These are phyloP conservation scores for Fusarium praegraminearum DNA, from an alignment of 2,329 filamentous ascomycete species.

Conservation along the genomic window DNA sequence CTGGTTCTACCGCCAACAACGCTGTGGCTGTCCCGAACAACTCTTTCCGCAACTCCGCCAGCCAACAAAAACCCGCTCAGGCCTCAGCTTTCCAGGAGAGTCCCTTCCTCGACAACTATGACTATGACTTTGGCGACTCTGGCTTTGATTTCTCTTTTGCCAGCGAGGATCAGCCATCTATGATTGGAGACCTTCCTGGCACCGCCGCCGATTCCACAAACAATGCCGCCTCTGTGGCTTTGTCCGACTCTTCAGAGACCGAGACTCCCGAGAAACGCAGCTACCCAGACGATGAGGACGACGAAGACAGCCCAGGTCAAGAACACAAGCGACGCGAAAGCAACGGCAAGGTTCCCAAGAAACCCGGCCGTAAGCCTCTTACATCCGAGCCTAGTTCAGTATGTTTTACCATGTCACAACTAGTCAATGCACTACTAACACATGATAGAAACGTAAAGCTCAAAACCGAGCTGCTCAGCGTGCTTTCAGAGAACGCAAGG, in stretches of 20 bases:
- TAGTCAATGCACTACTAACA: constrained; percentile 24
- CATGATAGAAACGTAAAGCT: constrained; percentile 86
- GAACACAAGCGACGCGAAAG: constrained; percentile 80
- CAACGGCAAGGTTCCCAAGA: constrained; percentile 89
- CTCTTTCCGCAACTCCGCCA: constrained; percentile 63
- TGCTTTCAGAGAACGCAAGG: constrained; percentile 94
- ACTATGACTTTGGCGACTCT: constrained; percentile 81
- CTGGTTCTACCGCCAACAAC: constrained; percentile 54
- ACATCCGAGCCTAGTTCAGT: constrained; percentile 96
- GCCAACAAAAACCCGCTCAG: constrained; percentile 56
- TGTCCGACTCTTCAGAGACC: constrained; percentile 69
- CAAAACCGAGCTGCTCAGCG: constrained; percentile 94
- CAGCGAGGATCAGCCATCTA: constrained; percentile 66
- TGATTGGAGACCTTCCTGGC: constrained; percentile 80
- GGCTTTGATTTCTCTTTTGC: constrained; percentile 76
- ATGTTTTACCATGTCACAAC: constrained; percentile 59
- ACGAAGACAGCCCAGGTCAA: constrained; percentile 63
- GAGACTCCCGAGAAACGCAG: constrained; percentile 75
- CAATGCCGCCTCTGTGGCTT: constrained; percentile 56
- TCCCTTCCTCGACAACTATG: constrained; percentile 82
- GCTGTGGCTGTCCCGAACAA: constrained; percentile 60
- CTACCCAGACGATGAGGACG: constrained; percentile 76
- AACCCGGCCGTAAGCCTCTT: constrained; percentile 94
- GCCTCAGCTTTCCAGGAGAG: constrained; percentile 73
- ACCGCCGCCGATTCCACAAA: constrained; percentile 17